Conservation (phyloP, 345 rosid genomes). For the Pistacia vera region DNA sequence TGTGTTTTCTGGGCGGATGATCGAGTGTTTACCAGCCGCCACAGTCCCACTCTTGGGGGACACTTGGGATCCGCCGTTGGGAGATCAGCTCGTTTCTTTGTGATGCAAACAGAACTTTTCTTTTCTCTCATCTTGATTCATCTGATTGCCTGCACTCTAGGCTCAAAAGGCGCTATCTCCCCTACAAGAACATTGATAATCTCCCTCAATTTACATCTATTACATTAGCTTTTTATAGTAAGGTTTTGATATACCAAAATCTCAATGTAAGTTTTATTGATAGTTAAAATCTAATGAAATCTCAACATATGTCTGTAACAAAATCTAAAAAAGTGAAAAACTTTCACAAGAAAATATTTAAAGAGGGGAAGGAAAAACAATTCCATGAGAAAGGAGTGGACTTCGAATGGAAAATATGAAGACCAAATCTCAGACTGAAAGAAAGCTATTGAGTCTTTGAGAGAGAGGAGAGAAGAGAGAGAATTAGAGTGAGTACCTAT, state of each 20-base stretch:
- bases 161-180: slow-evolving; percentile 95
- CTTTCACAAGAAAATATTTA: not conserved
- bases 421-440: not conserved
- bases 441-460: not conserved
- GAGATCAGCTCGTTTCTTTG: slow-evolving; percentile 38
- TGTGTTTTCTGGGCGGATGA: no score
- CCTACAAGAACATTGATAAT: slow-evolving; percentile 34
- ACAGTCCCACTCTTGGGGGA: slow-evolving; percentile 52
- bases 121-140: slow-evolving; percentile 75
- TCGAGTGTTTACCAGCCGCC: slow-evolving; percentile 34
- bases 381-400: no score
- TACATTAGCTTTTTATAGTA: not conserved
- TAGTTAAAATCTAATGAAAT: no score
- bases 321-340: no score
- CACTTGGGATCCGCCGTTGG: slow-evolving; percentile 23
- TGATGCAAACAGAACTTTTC: slow-evolving; percentile 53
- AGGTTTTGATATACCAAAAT: not conserved
- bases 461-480: no score
- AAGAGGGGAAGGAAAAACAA: no score
- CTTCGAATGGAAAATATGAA: not conserved
- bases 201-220: not conserved
- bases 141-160: slow-evolving; percentile 85
- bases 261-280: no score
- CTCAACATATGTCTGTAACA: no score
- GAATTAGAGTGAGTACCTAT: slow-evolving; percentile 43